Conservation (phyloP, 2,329 filamentous ascomycete species). For the Penicillium paneum region DNA sequence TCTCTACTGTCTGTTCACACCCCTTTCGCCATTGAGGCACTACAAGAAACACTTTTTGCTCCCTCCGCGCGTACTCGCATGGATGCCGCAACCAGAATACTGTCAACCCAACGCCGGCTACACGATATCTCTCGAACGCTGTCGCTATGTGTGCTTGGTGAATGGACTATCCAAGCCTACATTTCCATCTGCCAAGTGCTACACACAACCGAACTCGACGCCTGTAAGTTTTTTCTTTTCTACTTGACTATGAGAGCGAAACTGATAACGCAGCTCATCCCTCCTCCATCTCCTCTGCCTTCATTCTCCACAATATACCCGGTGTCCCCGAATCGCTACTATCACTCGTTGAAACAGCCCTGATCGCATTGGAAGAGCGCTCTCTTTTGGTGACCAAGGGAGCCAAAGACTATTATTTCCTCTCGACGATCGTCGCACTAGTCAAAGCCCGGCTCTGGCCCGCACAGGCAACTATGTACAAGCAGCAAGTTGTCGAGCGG, state of each 20-base stretch:
- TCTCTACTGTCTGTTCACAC: constrained; percentile 41
- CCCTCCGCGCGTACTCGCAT: constrained; percentile 36
- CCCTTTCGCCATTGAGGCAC: constrained; percentile 37
- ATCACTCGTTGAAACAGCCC: constrained; percentile 31
- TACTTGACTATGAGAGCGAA: background rate
- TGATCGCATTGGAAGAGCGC: constrained; percentile 31
- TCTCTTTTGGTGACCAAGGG: constrained; percentile 36
- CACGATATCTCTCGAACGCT: constrained; percentile 32
- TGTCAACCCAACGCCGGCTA: constrained; percentile 36
- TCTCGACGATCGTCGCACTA: constrained; percentile 36
- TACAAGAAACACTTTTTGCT: constrained; percentile 32
- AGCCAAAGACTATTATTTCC: constrained; percentile 41
- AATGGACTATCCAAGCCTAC: constrained; percentile 39
- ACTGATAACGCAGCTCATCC: constrained; percentile 1
- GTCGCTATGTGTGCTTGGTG: constrained; percentile 35
- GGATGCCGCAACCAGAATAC: constrained; percentile 38
- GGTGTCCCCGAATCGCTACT: constrained; percentile 35
- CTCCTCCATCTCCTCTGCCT: constrained; percentile 10
- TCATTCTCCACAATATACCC: constrained; percentile 27
- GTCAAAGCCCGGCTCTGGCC: constrained; percentile 38
- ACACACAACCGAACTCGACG: constrained; percentile 24
- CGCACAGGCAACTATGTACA: constrained; percentile 31
- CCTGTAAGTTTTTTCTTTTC: constrained; percentile 18
- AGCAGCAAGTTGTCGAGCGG: constrained; percentile 37
- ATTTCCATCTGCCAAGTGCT: constrained; percentile 39